Evolutionary conservation across 148 eudicot species (phyloP), one percentile per base, ranked within the genome.

Genomic region (Silene latifolia): DNA sequence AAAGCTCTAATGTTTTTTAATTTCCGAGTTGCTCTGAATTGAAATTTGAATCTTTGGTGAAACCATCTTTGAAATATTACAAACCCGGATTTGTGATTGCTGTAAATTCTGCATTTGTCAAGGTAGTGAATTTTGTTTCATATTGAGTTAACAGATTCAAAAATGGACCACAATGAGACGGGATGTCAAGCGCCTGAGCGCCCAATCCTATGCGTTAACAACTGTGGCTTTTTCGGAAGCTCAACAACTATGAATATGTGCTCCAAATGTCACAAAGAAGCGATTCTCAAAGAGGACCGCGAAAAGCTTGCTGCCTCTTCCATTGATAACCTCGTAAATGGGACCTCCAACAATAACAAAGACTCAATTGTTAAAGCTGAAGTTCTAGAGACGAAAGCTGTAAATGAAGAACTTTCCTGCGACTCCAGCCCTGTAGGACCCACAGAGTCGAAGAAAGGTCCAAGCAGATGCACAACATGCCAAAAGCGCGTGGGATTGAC

Each of bases 151-250:
- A 67, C 17, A 46, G 19, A n/a, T 39, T 61, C 29, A 25, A 61
- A 61, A 35, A 81, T 81, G 83, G 80, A 81, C 51, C 77, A 77
- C 48, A 32, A 81, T 47, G 83, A 73, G 77, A 77, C 80, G 1
- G 83, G 83, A 77, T 81, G 80, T 66, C 82, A 78, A 51, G 79
- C 89, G 67, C 82, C 83, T 25, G 86, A 85, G 25, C 86, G 85
- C 61, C 90, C 88, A 8, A 81, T 79, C 57, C 80, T 87, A 15
- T 87, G 90, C 82, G 60, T 83, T 35, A 85, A 85, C 73, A 87
- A 87, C 75, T 87, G 90, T 58, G 90, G 90, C 27, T 87, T 87
- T 78, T 87, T 85, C 23, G 90, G 90, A 8, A 85, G 86, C 78
- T 76, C 82, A 7, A 76, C 86, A 46, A 87, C 88, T 69, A 81